Evolutionary conservation across 2,329 filamentous ascomycete species (phyloP).

Genomic region (Epichloe amarillans): DNA sequence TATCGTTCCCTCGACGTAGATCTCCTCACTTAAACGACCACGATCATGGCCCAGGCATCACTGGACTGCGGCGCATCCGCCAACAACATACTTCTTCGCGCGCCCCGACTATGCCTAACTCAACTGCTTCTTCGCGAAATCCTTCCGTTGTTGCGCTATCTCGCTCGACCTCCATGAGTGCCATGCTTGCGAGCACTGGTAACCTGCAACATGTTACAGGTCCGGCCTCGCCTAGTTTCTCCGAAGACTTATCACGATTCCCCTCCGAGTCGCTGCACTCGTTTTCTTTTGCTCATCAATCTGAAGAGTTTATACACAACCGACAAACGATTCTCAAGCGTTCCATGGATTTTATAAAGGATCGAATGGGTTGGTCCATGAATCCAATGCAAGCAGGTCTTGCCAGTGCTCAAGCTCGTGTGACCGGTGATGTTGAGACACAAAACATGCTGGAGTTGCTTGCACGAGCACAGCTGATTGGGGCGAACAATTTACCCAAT

Average conservation of each 20-base stretch:
- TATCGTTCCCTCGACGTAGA: constrained; percentile 30
- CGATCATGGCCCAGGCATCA: constrained; percentile 74
- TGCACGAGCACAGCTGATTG: constrained; percentile 66
- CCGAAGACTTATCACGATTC: constrained; percentile 84
- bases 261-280: constrained; percentile 94
- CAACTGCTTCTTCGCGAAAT: constrained; percentile 49
- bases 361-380: constrained; percentile 68
- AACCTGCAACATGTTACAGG: constrained; percentile 44
- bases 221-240: constrained; percentile 60
- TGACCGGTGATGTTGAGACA: constrained; percentile 71
- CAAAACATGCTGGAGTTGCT: constrained; percentile 86
- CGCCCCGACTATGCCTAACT: constrained; percentile 49
- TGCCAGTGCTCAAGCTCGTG: constrained; percentile 69
- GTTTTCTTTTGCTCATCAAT: constrained; percentile 94
- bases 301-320: constrained; percentile 80
- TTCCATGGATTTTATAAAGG: constrained; percentile 92
- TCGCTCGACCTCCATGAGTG: constrained; percentile 57
- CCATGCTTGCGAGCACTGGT: constrained; percentile 45
- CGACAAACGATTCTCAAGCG: constrained; percentile 87
- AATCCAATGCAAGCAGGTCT: constrained; percentile 57
- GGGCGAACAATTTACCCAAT: constrained; percentile 47
- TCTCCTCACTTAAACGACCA: constrained; percentile 74
- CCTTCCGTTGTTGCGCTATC: constrained; percentile 43
- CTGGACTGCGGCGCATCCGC: constrained; percentile 84
- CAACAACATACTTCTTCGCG: constrained; percentile 58